Evolutionary conservation across 108 stramenopile species (phyloP), one percentile per base, ranked within the genome.

Genomic region (Cylindrotheca closterium): DNA sequence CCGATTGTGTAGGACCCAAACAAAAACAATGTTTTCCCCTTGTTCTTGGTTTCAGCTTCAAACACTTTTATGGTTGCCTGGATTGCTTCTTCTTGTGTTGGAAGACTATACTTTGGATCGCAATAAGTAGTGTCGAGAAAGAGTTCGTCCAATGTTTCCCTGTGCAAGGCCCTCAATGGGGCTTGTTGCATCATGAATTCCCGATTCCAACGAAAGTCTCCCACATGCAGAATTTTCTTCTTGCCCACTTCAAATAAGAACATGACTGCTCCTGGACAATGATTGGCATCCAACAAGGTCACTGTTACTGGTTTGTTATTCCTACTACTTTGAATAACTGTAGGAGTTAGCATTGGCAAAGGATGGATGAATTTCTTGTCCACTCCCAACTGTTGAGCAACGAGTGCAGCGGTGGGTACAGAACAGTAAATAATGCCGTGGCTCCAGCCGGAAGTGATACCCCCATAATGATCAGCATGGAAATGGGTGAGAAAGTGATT

Each of bases 1-100:
- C 96, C 96, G 32, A 97, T 96, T 0, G 92, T 93, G 64, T 97
- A 97, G 15, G 89, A 83, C 4, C 96, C 96, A 61, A 97, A 95
- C n/a, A 96, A 58, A 54, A 95, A 80, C 0, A 97, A 74, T 33
- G 84, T 79, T 55, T 81, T 64, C 10, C 54, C 69, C 29, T 5
- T 78, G 32, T 29, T 82, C 12, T 75, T 48, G 53, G 78, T 57
- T 60, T 91, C 85, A 30, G 79, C 65, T 53, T 67, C 60, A 25
- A 74, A 85, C 24, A 79, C 59, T 19, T 63, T 63, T 1, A 93
- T 52, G 18, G 85, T 67, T 10, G 75, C 77, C 48, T 68, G 42
- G 55, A 90, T 81, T 19, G 89, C 70, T 32, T 78, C 74, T 30
- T 63, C 30, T 65, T 91, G 89, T 12, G 79, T 47, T 19, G 80